phyloP scores from a whole-genome alignment of 352 stramenopile species.

The Pseudoperonospora humuli region DNA sequence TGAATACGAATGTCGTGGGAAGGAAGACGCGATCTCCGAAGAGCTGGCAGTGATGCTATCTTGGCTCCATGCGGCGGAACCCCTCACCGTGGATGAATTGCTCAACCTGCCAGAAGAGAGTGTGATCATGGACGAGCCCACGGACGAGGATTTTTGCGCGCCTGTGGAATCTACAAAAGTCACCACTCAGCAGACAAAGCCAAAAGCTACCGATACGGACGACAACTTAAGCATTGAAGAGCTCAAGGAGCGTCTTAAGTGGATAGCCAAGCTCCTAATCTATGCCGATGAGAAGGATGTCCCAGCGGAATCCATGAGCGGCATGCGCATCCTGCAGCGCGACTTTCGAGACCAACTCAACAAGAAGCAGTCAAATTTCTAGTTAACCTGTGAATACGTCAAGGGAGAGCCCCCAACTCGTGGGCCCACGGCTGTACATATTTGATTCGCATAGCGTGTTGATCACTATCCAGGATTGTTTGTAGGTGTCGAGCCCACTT shows the following conservation, averaged over 20 bases:
- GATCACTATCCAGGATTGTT: too few relatives aligned
- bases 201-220: neutral
- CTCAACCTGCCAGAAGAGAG: conserved; percentile 22
- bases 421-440: too few relatives aligned
- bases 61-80: conserved; percentile 10
- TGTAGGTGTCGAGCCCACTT: too few relatives aligned
- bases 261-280: conserved; percentile 25
- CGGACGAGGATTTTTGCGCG: conserved; percentile 22
- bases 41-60: conserved; percentile 20
- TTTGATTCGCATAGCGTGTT: too few relatives aligned
- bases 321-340: conserved; percentile 23
- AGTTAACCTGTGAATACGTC: conserved; percentile 4
- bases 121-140: conserved; percentile 21
- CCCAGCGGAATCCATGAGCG: conserved; percentile 14
- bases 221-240: conserved; percentile 9
- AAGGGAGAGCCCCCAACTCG: too few relatives aligned
- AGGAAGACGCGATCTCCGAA: conserved; percentile 16
- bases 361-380: conserved; percentile 6
- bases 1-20: neutral
- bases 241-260: conserved; percentile 23
- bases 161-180: conserved; percentile 8
- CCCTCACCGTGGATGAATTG: conserved; percentile 19
- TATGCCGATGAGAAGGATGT: conserved; percentile 20
- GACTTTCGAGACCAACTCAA: conserved; percentile 21
- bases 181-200: neutral